Evolutionary conservation across 2,329 filamentous ascomycete genomes (phyloP), one percentile per base, ranked within the genome.

Genomic region (Trichoderma sp.): DNA sequence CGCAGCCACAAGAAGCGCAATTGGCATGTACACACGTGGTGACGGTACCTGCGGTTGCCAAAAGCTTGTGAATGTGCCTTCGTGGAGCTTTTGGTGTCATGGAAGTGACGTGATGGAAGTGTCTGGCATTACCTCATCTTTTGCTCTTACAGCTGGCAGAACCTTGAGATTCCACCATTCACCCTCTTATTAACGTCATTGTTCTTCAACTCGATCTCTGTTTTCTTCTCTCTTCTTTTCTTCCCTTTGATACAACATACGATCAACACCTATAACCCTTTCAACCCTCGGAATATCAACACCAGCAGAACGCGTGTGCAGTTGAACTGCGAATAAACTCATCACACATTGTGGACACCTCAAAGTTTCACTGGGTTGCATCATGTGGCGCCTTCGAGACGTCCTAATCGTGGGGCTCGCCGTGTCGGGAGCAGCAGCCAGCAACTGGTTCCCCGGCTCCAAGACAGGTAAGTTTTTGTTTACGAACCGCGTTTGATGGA

Each of bases 341-440:
- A 32, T 34, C 1, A 20, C 34, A 34, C 7, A 28, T 59, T 20
- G 53, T 32, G 12, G 65, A 28, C 32, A 61, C 15, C 43, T 17
- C 43, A 32, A 17, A 28, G n/a, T 43, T 17, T 43, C n/a, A 11
- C 23, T 8, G 26, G 28, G 20, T 8, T 67, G 20, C 75, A 89
- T 74, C 74, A 97, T 98, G 95, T 96, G 89, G 86, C 88, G 96
- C 82, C 83, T 93, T 79, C 85, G 88, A 73, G 88, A 90, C 80
- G 81, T 93, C 82, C 83, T 95, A 76, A 85, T 93, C 78, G 86
- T 93, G 79, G 89, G 90, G 77, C 84, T 97, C 72, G 91, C 92
- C 79, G 88, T 91, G 53, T 89, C 93, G 79, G 87, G 87, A 74
- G 90, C 89, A 62, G 83, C 89, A 74, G 93, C 91, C 75, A 94